These are phyloP conservation scores for Apiospora phragmitis DNA, from an alignment of 2,329 filamentous ascomycete species.

Conservation along the genomic window DNA sequence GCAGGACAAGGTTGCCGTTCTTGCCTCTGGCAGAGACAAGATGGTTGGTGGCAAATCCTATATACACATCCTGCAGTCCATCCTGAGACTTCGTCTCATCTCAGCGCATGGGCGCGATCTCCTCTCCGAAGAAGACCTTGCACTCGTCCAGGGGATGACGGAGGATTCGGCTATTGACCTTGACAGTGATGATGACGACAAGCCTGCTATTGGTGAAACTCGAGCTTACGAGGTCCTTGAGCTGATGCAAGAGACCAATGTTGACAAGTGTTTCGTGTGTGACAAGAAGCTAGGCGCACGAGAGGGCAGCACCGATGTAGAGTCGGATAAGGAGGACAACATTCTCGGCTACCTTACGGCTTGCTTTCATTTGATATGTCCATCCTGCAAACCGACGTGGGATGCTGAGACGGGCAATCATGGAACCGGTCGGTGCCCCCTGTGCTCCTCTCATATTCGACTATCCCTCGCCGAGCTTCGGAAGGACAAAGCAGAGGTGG, in stretches of 20 bases:
- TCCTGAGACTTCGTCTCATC: conserved; percentile 83
- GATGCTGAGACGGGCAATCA: conserved; percentile 53
- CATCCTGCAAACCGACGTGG: conserved; percentile 66
- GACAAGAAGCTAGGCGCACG: conserved; percentile 60
- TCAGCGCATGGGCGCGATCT: conserved; percentile 95
- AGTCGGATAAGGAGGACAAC: conserved; percentile 61
- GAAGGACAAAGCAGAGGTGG: conserved; percentile 56
- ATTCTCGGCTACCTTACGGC: conserved; percentile 78
- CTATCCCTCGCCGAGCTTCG: conserved; percentile 69
- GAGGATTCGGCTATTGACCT: conserved; percentile 85
- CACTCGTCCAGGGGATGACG: conserved; percentile 78
- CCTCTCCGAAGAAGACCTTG: conserved; percentile 79
- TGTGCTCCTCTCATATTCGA: conserved; percentile 66
- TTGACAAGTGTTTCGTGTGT: conserved; percentile 73
- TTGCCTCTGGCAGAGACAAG: conserved; percentile 63
- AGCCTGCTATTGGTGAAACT: conserved; percentile 60
- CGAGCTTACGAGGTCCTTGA: conserved; percentile 85
- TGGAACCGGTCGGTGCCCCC: conserved; percentile 58
- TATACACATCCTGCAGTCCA: conserved; percentile 88
- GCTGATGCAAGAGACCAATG: conserved; percentile 79
- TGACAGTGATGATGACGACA: conserved; percentile 72
- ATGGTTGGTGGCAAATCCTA: conserved; percentile 83
- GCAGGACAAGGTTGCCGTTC: conserved; percentile 74
- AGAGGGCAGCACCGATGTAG: conserved; percentile 54
- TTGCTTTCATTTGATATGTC: conserved; percentile 85